A percentile compares a stretch with the other conserved stretches of the same genome.
phyloP scores from a whole-genome alignment of 768 basidiomycete genomes.

The Krasilnikovozyma curviuscula region DNA sequence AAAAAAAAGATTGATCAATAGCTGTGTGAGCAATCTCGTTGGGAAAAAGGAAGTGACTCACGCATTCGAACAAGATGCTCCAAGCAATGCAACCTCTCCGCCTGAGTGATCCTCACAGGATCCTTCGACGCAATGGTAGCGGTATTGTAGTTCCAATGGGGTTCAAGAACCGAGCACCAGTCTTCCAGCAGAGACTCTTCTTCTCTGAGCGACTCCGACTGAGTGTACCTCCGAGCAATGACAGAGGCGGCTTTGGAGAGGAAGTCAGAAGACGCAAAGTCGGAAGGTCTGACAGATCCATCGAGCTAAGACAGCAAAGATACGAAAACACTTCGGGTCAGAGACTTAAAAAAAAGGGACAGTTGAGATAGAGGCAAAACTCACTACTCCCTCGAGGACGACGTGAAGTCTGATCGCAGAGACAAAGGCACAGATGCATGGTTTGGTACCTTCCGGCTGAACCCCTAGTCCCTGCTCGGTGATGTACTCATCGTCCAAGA shows the following conservation, averaged over 20 bases:
- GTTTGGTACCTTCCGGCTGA: slow-evolving; percentile 53
- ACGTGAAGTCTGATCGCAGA: slow-evolving; percentile 58
- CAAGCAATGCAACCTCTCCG: slow-evolving; percentile 64
- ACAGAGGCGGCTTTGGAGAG: slow-evolving; percentile 48
- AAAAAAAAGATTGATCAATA: neutral
- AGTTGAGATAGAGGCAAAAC: no score
- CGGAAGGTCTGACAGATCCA: slow-evolving; percentile 40
- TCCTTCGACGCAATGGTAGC: slow-evolving; percentile 69
- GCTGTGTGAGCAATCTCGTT: neutral
- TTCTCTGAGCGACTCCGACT: slow-evolving; percentile 30
- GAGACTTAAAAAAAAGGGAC: neutral
- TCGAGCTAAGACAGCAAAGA: slow-evolving; percentile 32
- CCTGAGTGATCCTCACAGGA: slow-evolving; percentile 73
- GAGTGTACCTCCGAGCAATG: slow-evolving; percentile 35
- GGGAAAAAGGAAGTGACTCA: neutral
- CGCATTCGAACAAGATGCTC: slow-evolving; percentile 65
- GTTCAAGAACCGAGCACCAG: slow-evolving; percentile 48
- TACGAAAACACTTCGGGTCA: neutral
- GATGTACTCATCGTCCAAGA: slow-evolving; percentile 78
- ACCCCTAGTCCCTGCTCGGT: slow-evolving; percentile 43
- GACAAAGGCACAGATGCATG: slow-evolving; percentile 64
- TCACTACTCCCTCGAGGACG: slow-evolving; percentile 42
- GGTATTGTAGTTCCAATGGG: slow-evolving; percentile 58
- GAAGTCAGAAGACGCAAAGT: slow-evolving; percentile 56
- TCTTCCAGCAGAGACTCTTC: slow-evolving; percentile 68